A percentile compares a stretch with the other conserved stretches of the same genome.
Evolutionary conservation across 2,329 filamentous ascomycete species (phyloP).

Genomic region (Chrysoporthe deuterocubensis): DNA sequence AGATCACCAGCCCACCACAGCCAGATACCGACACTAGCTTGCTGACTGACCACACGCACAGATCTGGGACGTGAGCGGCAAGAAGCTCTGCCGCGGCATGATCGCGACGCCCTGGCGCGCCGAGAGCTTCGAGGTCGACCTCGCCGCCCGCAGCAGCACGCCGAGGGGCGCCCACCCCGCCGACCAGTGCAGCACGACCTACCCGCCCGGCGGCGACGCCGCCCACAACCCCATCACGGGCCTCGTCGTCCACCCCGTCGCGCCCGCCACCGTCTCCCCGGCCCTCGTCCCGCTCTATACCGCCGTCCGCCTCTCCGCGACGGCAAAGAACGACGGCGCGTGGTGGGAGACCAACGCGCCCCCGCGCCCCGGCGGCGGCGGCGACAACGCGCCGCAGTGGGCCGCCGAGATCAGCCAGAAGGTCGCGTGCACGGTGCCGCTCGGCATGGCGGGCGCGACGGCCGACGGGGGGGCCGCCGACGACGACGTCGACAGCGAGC

Average conservation of each 20-base stretch:
- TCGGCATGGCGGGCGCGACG: conserved; percentile 50
- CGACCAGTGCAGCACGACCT: conserved; percentile 51
- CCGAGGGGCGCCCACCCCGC: conserved; percentile 42
- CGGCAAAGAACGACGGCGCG: conserved; percentile 48
- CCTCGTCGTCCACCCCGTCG: conserved; percentile 50
- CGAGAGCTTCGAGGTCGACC: conserved; percentile 54
- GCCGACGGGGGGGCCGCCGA: conserved; percentile 42
- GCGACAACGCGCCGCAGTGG: conserved; percentile 47
- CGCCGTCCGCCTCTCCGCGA: conserved; percentile 57
- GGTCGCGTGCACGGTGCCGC: conserved; percentile 48
- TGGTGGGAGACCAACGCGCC: conserved; percentile 59
- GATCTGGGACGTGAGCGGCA: conserved; percentile 47
- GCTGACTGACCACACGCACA: conserved; percentile 30
- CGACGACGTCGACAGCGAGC: conserved; percentile 37
- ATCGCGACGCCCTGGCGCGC: conserved; percentile 56
- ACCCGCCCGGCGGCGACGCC: conserved; percentile 35
- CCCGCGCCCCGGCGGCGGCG: conserved; percentile 29
- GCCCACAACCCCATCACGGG: conserved; percentile 53
- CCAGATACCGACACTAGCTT: neutral
- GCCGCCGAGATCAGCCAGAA: conserved; percentile 50
- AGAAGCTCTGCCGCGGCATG: conserved; percentile 54
- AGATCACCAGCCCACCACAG: conserved; percentile 27
- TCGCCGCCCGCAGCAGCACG: conserved; percentile 35
- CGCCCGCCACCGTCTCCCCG: conserved; percentile 36
- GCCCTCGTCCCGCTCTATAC: conserved; percentile 52